These are phyloP conservation scores for Tolypocladium tundrense DNA, from an alignment of 2,329 filamentous ascomycete species.

Conservation along the genomic window DNA sequence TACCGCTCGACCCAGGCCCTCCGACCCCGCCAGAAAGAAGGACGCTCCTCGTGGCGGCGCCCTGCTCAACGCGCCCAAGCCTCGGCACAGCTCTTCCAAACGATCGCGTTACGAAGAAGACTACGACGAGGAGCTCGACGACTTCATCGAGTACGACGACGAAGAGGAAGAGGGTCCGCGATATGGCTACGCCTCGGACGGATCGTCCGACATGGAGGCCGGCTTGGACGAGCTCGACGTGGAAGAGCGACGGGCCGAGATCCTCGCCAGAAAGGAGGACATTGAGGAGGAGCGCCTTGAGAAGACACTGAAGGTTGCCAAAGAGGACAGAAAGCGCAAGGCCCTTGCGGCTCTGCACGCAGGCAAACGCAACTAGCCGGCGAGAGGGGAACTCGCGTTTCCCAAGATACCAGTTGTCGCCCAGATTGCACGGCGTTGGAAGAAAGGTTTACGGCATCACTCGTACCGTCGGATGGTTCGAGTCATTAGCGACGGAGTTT, in stretches of 20 bases:
- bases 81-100: constrained; percentile 18
- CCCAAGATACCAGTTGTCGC: background rate
- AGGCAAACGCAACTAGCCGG: constrained; percentile 15
- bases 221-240: constrained; percentile 62
- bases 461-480: constrained; percentile 3
- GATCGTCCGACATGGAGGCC: constrained; percentile 69
- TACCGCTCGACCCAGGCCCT: constrained; percentile 49
- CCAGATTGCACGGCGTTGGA: background rate
- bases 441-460: background rate
- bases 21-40: constrained; percentile 20
- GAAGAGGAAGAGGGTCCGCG: constrained; percentile 36
- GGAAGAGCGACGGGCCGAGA: constrained; percentile 56
- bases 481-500: constrained; percentile 31
- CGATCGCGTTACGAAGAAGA: constrained; percentile 42
- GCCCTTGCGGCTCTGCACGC: constrained; percentile 25
- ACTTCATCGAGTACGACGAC: constrained; percentile 52
- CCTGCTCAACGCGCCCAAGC: constrained; percentile 23
- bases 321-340: constrained; percentile 42
- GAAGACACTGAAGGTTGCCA: constrained; percentile 49
- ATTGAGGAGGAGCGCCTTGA: constrained; percentile 53
- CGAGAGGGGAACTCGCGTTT: background rate
- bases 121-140: constrained; percentile 52
- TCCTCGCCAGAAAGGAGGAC: constrained; percentile 57
- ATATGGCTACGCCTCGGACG: constrained; percentile 52
- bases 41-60: constrained; percentile 28